Percentiles rank a stretch among this genome's conserved stretches.
These are phyloP conservation scores for Ilyonectria sp. DNA, from an alignment of 2,329 filamentous ascomycete genomes.

Conservation along the genomic window DNA sequence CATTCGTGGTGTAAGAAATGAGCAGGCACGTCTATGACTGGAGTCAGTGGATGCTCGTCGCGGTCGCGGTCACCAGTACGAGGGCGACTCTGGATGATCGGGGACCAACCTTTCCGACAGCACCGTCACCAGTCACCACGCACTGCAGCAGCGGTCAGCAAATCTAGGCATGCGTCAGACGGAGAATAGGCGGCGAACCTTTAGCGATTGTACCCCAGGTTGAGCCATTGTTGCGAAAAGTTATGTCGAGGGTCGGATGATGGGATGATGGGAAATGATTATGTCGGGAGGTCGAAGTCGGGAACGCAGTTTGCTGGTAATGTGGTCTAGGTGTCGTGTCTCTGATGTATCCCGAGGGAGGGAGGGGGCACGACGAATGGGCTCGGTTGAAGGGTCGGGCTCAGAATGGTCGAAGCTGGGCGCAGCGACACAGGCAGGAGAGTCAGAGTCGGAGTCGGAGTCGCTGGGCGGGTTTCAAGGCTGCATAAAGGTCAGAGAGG, in stretches of 20 bases:
- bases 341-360: slow-evolving; percentile 22
- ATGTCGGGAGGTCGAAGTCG: slow-evolving; percentile 13
- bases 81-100: slow-evolving; percentile 14
- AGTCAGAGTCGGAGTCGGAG: slow-evolving; percentile 10
- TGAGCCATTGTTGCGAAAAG: slow-evolving; percentile 73
- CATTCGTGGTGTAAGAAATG: slow-evolving; percentile 99
- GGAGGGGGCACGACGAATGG: slow-evolving; percentile 15
- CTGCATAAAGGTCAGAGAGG: slow-evolving; percentile 48
- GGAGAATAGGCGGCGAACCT: slow-evolving; percentile 70
- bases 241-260: slow-evolving; percentile 24
- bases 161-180: slow-evolving; percentile 42
- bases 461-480: slow-evolving; percentile 43
- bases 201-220: slow-evolving; percentile 90
- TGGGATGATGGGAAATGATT: slow-evolving; percentile 17
- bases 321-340: slow-evolving; percentile 19
- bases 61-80: slow-evolving; percentile 1
- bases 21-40: slow-evolving; percentile 89
- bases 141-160: slow-evolving; percentile 73
- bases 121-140: slow-evolving; percentile 99
- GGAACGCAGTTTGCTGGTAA: slow-evolving; percentile 16
- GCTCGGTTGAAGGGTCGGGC: slow-evolving; percentile 12
- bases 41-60: slow-evolving; percentile 48
- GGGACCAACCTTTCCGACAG: slow-evolving; percentile 88
- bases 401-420: slow-evolving; percentile 20
- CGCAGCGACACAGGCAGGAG: slow-evolving; percentile 29